Percentiles rank a stretch among this genome's conserved stretches.
These are phyloP conservation scores for Crucihimalaya himalaica DNA, from an alignment of 345 rosid species.

Conservation along the genomic window DNA sequence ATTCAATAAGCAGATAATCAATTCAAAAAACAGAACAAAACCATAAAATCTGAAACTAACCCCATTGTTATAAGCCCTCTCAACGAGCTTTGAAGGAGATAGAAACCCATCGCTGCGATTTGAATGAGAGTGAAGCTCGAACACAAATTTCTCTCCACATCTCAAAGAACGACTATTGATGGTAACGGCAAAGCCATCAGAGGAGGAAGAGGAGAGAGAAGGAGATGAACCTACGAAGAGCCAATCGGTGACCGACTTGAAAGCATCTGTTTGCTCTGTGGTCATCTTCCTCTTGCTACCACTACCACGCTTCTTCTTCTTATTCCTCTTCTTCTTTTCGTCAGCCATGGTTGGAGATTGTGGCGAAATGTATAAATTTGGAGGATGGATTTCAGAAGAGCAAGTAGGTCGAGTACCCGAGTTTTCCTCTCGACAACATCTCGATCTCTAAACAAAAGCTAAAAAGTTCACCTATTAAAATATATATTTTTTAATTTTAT, in stretches of 20 bases:
- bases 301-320: constrained; percentile 81
- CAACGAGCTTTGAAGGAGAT: constrained; percentile 88
- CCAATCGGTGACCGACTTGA: constrained; percentile 75
- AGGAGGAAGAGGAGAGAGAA: constrained; percentile 37
- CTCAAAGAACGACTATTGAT: constrained; percentile 38
- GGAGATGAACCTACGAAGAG: constrained; percentile 47
- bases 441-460: too few relatives aligned
- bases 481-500: too few relatives aligned
- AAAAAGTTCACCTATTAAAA: too few relatives aligned
- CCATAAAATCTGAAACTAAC: constrained; percentile 45
- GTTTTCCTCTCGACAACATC: too few relatives aligned
- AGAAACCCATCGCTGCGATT: constrained; percentile 91
- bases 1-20: neutral
- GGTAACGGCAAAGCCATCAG: constrained; percentile 68
- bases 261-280: constrained; percentile 66
- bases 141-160: constrained; percentile 55
- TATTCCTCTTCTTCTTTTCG: constrained; percentile 62
- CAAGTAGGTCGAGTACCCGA: too few relatives aligned
- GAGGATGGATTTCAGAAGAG: neutral
- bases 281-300: constrained; percentile 75
- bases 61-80: constrained; percentile 86
- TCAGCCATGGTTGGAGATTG: constrained; percentile 32
- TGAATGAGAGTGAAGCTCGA: constrained; percentile 91
- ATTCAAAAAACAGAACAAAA: neutral
- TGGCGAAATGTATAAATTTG: neutral